Base-by-base conservation (phyloP, 2,329 filamentous ascomycete genomes). In the Cephalotrichum gorgonifer region DNA sequence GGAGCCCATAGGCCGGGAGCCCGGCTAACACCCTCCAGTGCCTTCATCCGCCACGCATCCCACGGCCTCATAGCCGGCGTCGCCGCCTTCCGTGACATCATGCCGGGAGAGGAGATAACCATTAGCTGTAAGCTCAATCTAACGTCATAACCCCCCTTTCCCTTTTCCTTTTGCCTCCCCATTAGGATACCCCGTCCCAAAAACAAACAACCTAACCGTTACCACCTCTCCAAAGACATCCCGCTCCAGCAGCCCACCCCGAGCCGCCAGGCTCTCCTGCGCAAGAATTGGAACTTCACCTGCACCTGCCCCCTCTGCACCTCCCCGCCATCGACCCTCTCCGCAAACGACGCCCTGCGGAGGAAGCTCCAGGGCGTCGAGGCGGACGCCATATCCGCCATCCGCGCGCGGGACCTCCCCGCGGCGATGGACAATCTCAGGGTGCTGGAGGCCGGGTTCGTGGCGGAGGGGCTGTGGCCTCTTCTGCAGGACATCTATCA, bases 271-370 rank as follows among this genome's bases (percentile, higher is more conserved):
- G 15, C 15, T 17, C 48, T 27, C 25, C 43, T 50, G 8, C 23
- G 26, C 5, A 28, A 28, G 11, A 42, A 26, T 23, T 50, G 48
- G 48, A 43, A 43, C 33, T 50, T 50, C 43, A 33, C 17, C n/a
- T 50, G 48, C 20, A 46, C 22, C 26, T 50, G 48, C 48, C 30
- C 44, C 33, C 50, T 50, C 43, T 42, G 41, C 46, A 51, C 25
- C 27, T 28, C 28, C 2, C 31, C 31, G 30, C 27, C 51, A 4
- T 15, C 20, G 22, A 30, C 33, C 25, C 11, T 35, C 26, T 39
- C 43, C 33, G 23, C 20, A 7, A 43, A 45, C 35, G 45, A 43
- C 38, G 44, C 28, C 12, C 28, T 35, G 14, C 51, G 50, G 41
- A 38, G 39, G 2, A 43, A 26, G 14, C 15, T 44, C 41, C 49